A percentile compares a stretch with the other conserved stretches of the same genome.
Conservation (phyloP, 192 early-diverging fungal species). For the Linderina pennispora region DNA sequence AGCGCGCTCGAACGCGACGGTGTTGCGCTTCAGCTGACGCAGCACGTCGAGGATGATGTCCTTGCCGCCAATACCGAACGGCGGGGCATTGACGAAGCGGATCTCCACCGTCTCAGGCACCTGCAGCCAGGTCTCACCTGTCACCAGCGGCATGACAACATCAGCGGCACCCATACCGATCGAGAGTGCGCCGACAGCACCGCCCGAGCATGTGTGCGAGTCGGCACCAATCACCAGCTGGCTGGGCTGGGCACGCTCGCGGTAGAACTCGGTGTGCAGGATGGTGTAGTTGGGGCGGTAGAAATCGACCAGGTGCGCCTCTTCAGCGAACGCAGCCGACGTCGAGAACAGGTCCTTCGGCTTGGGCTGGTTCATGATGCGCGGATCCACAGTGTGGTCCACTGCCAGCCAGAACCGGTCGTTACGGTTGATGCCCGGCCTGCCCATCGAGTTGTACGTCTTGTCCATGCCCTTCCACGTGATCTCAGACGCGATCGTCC, state of each 20-base stretch:
- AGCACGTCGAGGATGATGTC: conserved; percentile 75
- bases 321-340: conserved; percentile 60
- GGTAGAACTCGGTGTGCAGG: conserved; percentile 80
- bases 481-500: conserved; percentile 75
- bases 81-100: conserved; percentile 61
- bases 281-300: conserved; percentile 75
- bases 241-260: conserved; percentile 74
- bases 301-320: conserved; percentile 65
- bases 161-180: conserved; percentile 78
- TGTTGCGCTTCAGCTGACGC: conserved; percentile 78
- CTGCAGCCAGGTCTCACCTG: conserved; percentile 78
- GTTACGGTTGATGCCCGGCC: conserved; percentile 66
- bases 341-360: conserved; percentile 61
- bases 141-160: conserved; percentile 77
- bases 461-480: conserved; percentile 87
- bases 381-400: conserved; percentile 73
- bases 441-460: conserved; percentile 73
- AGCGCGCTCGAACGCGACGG: conserved; percentile 72
- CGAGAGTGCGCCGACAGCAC: conserved; percentile 70
- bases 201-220: conserved; percentile 77
- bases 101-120: conserved; percentile 78
- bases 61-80: conserved; percentile 79
- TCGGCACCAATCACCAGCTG: conserved; percentile 77
- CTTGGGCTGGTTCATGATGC: conserved; percentile 65
- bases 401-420: conserved; percentile 80